A percentile compares a stretch with the other conserved stretches of the same genome.
These are phyloP conservation scores for Phaeolepiota aurea DNA, from an alignment of 768 basidiomycete genomes.

Conservation along the genomic window DNA sequence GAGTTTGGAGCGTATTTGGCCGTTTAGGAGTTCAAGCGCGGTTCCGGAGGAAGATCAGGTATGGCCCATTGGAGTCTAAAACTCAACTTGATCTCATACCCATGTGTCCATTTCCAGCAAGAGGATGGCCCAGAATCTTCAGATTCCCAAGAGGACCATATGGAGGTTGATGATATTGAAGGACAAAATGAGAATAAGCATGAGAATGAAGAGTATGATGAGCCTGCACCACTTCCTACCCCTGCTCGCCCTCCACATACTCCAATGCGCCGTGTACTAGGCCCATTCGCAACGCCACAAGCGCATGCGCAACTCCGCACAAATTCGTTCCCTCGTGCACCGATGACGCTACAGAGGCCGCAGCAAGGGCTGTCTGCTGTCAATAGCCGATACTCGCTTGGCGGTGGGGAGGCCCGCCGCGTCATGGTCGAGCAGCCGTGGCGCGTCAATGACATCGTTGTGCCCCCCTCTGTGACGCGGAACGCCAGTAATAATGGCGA, in stretches of 20 bases:
- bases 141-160: slow-evolving; percentile 7
- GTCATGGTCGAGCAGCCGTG: slow-evolving; percentile 43
- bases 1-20: slow-evolving; percentile 34
- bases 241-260: slow-evolving; percentile 15
- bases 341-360: slow-evolving; percentile 1
- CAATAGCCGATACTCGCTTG: slow-evolving; percentile 31
- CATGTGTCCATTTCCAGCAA: neutral
- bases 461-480: slow-evolving; percentile 19
- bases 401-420: slow-evolving; percentile 36
- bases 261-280: slow-evolving; percentile 20
- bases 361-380: slow-evolving; percentile 8
- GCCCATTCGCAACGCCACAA: slow-evolving; percentile 58
- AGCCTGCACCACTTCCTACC: slow-evolving; percentile 8
- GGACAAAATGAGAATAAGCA: slow-evolving; percentile 13
- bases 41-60: slow-evolving; percentile 16
- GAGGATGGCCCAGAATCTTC: slow-evolving; percentile 1
- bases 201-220: slow-evolving; percentile 2
- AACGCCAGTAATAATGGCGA: slow-evolving; percentile 7
- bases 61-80: too few relatives aligned
- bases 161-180: slow-evolving; percentile 9
- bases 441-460: slow-evolving; percentile 48
- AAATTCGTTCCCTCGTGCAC: slow-evolving; percentile 1
- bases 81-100: neutral
- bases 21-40: slow-evolving; percentile 19
- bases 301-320: slow-evolving; percentile 10